A percentile compares a stretch with the other conserved stretches of the same genome.
phyloP scores from a whole-genome alignment of 805 yeast species.

The Schwanniomyces polymorphus region DNA sequence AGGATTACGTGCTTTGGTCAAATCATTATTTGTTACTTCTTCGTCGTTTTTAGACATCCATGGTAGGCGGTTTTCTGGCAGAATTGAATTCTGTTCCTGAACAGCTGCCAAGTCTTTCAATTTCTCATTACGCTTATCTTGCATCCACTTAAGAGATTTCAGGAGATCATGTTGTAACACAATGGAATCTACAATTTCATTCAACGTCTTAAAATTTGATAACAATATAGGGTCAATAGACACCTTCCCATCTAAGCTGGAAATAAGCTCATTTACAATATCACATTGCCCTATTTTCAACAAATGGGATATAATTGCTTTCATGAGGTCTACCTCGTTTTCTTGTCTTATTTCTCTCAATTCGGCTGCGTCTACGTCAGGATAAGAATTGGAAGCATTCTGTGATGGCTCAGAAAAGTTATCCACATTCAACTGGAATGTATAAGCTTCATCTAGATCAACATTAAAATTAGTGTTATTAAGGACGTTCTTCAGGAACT shows the following conservation, averaged over 20 bases:
- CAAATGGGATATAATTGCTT: conserved; percentile 38
- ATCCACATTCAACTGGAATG: conserved; percentile 34
- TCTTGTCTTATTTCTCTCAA: conserved; percentile 14
- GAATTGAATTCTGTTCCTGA: too few relatives aligned
- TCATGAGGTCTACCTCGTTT: conserved; percentile 30
- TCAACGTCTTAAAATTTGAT: conserved; percentile 24
- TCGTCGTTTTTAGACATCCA: too few relatives aligned
- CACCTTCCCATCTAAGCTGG: conserved; percentile 16
- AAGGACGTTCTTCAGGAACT: conserved; percentile 32
- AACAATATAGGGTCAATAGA: conserved; percentile 23
- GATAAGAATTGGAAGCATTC: background rate
- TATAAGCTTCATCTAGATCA: conserved; percentile 42
- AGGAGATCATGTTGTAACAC: conserved; percentile 29
- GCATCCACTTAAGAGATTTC: conserved; percentile 34
- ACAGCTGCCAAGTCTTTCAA: too few relatives aligned
- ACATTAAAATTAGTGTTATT: conserved; percentile 25
- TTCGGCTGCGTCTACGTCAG: conserved; percentile 4
- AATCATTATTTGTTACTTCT: too few relatives aligned
- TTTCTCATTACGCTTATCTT: conserved; percentile 19
- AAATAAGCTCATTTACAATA: conserved; percentile 28
- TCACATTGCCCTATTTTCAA: conserved; percentile 41
- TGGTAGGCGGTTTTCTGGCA: too few relatives aligned
- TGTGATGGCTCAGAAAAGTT: conserved; percentile 20
- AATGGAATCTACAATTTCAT: conserved; percentile 35
- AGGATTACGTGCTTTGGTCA: background rate